These are phyloP conservation scores for Prunus mume DNA, from an alignment of 306 rosid species.

Conservation along the genomic window DNA sequence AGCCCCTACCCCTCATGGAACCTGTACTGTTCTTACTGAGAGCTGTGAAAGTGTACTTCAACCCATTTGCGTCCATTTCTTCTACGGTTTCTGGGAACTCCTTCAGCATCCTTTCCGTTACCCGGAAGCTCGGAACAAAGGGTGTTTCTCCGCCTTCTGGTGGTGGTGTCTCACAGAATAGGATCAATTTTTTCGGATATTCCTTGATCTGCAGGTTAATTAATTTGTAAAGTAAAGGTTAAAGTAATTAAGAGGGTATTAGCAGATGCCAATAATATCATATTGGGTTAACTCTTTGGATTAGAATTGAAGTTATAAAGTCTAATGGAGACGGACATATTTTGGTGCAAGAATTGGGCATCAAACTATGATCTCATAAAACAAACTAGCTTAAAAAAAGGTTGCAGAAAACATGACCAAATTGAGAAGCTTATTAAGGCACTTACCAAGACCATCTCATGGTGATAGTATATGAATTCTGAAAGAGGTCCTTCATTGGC, in stretches of 20 bases:
- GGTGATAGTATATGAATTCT: conserved; percentile 80
- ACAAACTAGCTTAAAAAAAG: too few relatives aligned
- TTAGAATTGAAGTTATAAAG: too few relatives aligned
- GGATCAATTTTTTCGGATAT: conserved; percentile 50
- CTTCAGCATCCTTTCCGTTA: conserved; percentile 62
- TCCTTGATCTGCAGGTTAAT: conserved; percentile 56
- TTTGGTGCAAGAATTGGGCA: background rate
- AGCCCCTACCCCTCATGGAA: conserved; percentile 89
- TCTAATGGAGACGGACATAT: background rate
- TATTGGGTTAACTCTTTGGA: background rate
- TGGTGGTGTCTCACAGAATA: conserved; percentile 78
- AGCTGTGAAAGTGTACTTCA: conserved; percentile 67
- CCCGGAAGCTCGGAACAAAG: conserved; percentile 72
- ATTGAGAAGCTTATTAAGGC: background rate
- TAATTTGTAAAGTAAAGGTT: background rate
- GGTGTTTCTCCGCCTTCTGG: conserved; percentile 90
- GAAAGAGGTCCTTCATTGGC: conserved; percentile 94
- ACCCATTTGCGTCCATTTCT: conserved; percentile 53
- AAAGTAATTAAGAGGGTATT: background rate
- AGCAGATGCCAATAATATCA: background rate
- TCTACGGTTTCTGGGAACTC: conserved; percentile 70
- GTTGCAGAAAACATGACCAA: background rate
- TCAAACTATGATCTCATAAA: too few relatives aligned
- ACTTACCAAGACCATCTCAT: conserved; percentile 94
- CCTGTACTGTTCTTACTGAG: conserved; percentile 44